Conservation (phyloP, 148 eudicot species). For the Mesembryanthemum crystallinum region DNA sequence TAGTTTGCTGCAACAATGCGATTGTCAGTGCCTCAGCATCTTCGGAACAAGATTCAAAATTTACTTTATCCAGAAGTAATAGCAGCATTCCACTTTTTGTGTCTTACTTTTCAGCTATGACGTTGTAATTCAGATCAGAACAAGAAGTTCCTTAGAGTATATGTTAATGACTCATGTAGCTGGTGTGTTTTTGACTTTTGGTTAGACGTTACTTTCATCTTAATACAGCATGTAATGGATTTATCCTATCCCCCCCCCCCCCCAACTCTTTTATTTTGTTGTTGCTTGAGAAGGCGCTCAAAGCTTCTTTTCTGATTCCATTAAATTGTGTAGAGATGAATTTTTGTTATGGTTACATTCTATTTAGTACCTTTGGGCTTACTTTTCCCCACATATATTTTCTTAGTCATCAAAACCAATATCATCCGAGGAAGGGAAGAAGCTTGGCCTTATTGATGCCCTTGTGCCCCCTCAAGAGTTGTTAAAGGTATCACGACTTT, state of each 20-base stretch:
- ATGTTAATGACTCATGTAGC: background rate
- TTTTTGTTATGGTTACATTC: background rate
- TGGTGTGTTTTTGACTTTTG: background rate
- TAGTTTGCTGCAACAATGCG: background rate
- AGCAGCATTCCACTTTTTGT: background rate
- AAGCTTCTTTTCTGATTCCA: background rate
- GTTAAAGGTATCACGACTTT: slow-evolving; percentile 59
- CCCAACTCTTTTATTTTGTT: too few relatives aligned
- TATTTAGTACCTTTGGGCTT: background rate
- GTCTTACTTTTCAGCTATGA: background rate
- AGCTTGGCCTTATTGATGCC: slow-evolving; percentile 85
- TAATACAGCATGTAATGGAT: background rate
- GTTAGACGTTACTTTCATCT: background rate
- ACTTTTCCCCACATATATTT: slow-evolving; percentile 4
- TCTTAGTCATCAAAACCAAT: slow-evolving; percentile 73
- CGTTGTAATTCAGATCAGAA: background rate
- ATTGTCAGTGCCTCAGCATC: background rate
- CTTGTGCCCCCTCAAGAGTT: slow-evolving; percentile 66
- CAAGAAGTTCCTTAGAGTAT: background rate
- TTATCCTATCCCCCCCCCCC: background rate
- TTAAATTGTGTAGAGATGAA: background rate
- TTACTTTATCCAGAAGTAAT: background rate
- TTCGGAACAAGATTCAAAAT: background rate
- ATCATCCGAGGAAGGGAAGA: slow-evolving; percentile 77
- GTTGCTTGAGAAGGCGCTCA: too few relatives aligned